Evolutionary conservation across 2,329 filamentous ascomycete species (phyloP), one percentile per base, ranked within the genome.

Genomic region (Calonectria henricotiae): DNA sequence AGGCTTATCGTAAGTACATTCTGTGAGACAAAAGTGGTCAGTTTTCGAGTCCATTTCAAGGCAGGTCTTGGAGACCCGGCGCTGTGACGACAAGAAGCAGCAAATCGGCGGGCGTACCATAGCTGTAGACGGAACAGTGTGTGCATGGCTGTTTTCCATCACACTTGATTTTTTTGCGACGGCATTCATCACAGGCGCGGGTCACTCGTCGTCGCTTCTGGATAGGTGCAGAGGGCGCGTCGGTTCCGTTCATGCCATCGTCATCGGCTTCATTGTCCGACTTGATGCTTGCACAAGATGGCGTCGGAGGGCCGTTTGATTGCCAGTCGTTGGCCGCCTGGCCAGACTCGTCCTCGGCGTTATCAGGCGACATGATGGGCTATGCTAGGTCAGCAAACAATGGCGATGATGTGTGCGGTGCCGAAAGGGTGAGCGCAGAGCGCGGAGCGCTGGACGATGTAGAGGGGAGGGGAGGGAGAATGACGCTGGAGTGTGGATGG

Each of bases 91-190:
- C 43, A 60, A 37, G 32, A 39, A 13, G 32, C 5, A 39, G 20
- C 62, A 35, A 61, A 49, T 63, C 23, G 60, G 25, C 41, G 37
- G 39, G 51, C 72, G 80, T 88, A 98, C 96, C 96, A 86, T 99
- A 99, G 81, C 95, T 98, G 83, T 99, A 99, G 61, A 98, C 95
- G 12, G 95, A 97, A 82, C 96, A 99, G 83, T 98, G 96, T 0
- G 95, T 98, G 83, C 94, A 96, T 11, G 94, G 94, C 80, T 95
- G 93, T 82, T 95, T 94, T 75, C 93, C 93, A 80, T 95, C 93
- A 77, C 93, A 96, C 81, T 95, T 96, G 79, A 96, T 96, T 83
- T 96, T 96, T 82, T 96, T 96, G 75, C 93, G 89, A 68, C 93
- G 89, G 80, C 93, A 96, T 81, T 95, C 92, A 77, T 95, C 93